Base-by-base conservation (phyloP, 805 yeast genomes). In the Wickerhamomyces queroliae region DNA sequence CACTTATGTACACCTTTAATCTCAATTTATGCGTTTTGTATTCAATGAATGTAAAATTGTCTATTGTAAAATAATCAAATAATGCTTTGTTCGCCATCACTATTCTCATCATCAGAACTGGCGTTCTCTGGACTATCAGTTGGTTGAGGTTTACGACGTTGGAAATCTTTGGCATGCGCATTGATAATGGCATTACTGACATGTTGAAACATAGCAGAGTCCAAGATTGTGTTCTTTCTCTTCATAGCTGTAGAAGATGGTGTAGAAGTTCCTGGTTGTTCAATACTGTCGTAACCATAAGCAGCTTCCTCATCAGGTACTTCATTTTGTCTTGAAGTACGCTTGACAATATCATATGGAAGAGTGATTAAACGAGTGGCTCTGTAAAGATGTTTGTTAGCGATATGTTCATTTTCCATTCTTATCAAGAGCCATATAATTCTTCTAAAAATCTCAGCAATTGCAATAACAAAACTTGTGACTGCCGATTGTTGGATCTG, bases 371-470 rank as follows among this genome's bases (percentile, higher is more conserved):
- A 96, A 42, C 95, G 77, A 9, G 95, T 81, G 0, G 97, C 98
- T 47, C 95, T 73, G 61, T 81, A 85, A 33, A 88, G 64, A 40
- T 78, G 79, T 10, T 89, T 95, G 56, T 91, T 91, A 1, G 97
- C 80, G 35, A 90, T 82, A 60, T 93, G 99, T 61, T 93, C 98
- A 61, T 93, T 93, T 52, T 93, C 99, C 74, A 93, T 83, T 64
- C 99, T 80, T 67, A 93, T 83, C 36, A 85, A 75, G 7, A 88
- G 70, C 99, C 99, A 93, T 12, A 91, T 65, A 49, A 87, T 83
- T 55, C 99, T 71, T 56, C 99, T 73, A 3, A 84, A 25, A 3
- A 88, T 62, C 60, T 93, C 99, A 0, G 93, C 87, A 22, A 85
- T 48, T 0, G 95, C 96, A 36, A 93, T 76, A 37, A 76, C 69